phyloP scores from a whole-genome alignment of 768 basidiomycete species.

The Suillus decipiens region DNA sequence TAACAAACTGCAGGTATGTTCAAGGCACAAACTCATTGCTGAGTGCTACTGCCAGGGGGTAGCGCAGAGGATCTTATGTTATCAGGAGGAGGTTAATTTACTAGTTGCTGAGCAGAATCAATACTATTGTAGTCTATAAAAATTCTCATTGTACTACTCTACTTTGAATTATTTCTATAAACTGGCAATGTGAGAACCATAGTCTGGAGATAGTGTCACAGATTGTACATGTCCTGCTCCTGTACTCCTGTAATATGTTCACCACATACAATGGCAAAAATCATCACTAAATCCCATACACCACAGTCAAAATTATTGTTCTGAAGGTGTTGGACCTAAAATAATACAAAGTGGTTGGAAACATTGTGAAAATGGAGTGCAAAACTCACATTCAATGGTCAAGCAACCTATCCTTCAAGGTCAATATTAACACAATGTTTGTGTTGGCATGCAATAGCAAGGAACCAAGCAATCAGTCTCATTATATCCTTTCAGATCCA shows the following conservation, averaged over 20 bases:
- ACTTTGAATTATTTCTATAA: background rate
- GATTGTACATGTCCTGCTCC: background rate
- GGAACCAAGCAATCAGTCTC: background rate
- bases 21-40: background rate
- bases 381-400: background rate
- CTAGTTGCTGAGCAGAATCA: background rate
- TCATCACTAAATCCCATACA: background rate
- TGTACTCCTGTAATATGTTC: background rate
- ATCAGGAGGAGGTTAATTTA: background rate
- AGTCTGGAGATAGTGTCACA: background rate
- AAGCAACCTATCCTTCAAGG: background rate
- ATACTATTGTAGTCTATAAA: background rate
- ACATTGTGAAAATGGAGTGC: background rate
- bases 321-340: background rate
- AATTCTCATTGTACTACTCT: background rate
- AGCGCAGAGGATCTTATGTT: background rate
- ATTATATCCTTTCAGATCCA: background rate
- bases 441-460: background rate
- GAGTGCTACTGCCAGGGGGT: background rate
- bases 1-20: background rate
- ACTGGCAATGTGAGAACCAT: background rate
- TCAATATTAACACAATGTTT: background rate
- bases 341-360: background rate
- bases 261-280: background rate
- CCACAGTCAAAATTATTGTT: background rate